These are phyloP conservation scores for Paecilomyces formosus DNA, from an alignment of 2,329 filamentous ascomycete genomes.

Conservation along the genomic window DNA sequence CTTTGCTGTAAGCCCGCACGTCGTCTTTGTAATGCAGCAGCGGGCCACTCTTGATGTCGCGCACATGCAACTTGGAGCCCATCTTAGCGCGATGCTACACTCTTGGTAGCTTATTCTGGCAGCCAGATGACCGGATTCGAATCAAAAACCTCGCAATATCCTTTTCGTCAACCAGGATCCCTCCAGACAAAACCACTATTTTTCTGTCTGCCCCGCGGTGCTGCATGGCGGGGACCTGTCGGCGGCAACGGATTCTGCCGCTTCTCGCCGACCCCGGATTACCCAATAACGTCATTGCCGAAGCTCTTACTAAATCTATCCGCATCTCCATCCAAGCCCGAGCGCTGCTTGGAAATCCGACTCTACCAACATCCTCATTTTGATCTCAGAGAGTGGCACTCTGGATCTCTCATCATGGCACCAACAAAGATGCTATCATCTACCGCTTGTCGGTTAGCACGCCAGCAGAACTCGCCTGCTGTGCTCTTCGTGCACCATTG, in stretches of 20 bases:
- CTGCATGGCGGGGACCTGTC: neutral
- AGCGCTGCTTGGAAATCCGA: conserved; percentile 10
- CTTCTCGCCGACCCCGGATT: conserved; percentile 9
- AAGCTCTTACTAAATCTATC: conserved; percentile 19
- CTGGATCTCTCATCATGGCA: conserved; percentile 17
- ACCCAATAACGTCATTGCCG: conserved; percentile 22
- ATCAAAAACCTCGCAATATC: neutral
- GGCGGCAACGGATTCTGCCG: conserved; percentile 17
- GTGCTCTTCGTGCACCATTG: conserved; percentile 6
- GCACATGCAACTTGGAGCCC: conserved; percentile 21
- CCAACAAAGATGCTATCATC: conserved; percentile 16
- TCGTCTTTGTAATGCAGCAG: conserved; percentile 24
- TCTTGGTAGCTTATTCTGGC: neutral
- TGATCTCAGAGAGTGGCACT: conserved; percentile 2
- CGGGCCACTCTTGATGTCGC: conserved; percentile 17
- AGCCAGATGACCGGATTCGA: neutral
- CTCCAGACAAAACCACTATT: neutral
- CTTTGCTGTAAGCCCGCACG: conserved; percentile 24
- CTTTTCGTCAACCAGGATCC: neutral
- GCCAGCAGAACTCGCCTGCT: conserved; percentile 4
- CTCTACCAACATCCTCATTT: conserved; percentile 1
- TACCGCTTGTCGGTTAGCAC: conserved; percentile 16
- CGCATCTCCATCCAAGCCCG: neutral
- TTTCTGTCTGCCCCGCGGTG: neutral
- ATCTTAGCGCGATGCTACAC: conserved; percentile 8